phyloP scores from a whole-genome alignment of 257 asterid species.

The Capsicum rhomboideum region DNA sequence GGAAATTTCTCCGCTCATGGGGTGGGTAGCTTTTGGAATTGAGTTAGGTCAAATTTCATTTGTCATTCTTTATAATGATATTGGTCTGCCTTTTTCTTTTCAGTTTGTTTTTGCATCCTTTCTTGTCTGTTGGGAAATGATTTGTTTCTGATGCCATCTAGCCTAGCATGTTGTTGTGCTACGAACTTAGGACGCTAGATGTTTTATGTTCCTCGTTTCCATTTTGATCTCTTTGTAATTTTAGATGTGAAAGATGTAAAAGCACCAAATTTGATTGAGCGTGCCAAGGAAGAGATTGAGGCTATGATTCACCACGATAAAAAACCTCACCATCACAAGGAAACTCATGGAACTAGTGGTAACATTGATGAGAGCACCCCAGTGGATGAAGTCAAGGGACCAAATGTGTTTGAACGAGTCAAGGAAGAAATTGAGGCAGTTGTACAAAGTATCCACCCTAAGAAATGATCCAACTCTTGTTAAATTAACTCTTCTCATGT shows the following conservation, averaged over 20 bases:
- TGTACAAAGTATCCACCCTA: conserved; percentile 41
- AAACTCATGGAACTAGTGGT: conserved; percentile 76
- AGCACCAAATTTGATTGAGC: conserved; percentile 21
- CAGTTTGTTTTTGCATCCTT: neutral
- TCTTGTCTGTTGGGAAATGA: neutral
- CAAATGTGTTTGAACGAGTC: conserved; percentile 52
- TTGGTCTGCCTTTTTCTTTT: neutral
- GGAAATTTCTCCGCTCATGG: too few relatives aligned
- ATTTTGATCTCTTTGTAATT: neutral
- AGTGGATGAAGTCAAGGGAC: conserved; percentile 65
- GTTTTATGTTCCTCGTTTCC: neutral
- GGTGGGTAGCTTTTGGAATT: neutral
- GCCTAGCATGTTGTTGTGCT: neutral
- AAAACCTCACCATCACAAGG: conserved; percentile 43
- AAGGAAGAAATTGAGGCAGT: conserved; percentile 93
- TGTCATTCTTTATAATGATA: neutral
- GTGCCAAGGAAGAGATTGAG: conserved; percentile 28
- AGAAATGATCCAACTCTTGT: conserved; percentile 28
- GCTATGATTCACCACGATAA: conserved; percentile 16
- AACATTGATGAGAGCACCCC: conserved; percentile 60
- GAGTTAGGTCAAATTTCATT: neutral
- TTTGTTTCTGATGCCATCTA: neutral
- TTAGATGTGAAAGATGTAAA: conserved; percentile 25
- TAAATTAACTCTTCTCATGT: neutral
- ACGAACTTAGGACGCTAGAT: neutral